Evolutionary conservation across 1,284 basidiomycete species (phyloP), one percentile per base, ranked within the genome.

Genomic region (Irpex sp.): DNA sequence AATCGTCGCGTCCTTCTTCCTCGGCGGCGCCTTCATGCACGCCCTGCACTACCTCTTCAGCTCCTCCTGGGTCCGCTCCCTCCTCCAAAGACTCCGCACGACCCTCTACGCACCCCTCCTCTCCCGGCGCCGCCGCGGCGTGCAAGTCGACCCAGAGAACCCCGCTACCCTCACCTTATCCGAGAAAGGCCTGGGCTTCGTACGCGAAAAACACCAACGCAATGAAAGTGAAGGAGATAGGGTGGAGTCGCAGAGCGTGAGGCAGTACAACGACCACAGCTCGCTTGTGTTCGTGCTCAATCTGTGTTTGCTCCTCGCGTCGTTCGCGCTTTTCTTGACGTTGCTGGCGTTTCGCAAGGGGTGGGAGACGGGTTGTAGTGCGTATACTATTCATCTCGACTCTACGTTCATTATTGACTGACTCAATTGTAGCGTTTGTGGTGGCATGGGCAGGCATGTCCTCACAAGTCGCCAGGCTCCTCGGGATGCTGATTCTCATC

Each of bases 21-120:
- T 84, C 15, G 84, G 83, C 57, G 80, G 79, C 72, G 80, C 82
- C 4, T 83, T 84, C 67, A 74, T 82, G 57, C 74, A 75, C 66
- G 79, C 81, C 63, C 58, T 82, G 7, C 74, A 75, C 17, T 75
- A 77, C 66, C 68, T 80, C 31, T 65, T 71, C 38, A 65, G 67
- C 58, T 75, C 75, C 0, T 67, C 70, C 13, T 70, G 74, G 47
- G 54, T 74, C n/a, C 67, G 64, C 8, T 65, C 60, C n/a, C 56
- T 74, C 13, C 56, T 62, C 57, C 58, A 49, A 19, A 67, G 58
- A 51, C 54, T 52, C 58, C 64, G 64, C 40, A 15, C 67, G 40
- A 60, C 54, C 15, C 21, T 59, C 56, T 51, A 60, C 61, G 7
- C 54, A 60, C 13, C 47, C 44, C 11, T 62, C 56, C 58, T 58